Percentiles rank a stretch among this genome's conserved stretches.
These are phyloP conservation scores for Fusarium phyllophilum DNA, from an alignment of 2,329 filamentous ascomycete species.

Conservation along the genomic window DNA sequence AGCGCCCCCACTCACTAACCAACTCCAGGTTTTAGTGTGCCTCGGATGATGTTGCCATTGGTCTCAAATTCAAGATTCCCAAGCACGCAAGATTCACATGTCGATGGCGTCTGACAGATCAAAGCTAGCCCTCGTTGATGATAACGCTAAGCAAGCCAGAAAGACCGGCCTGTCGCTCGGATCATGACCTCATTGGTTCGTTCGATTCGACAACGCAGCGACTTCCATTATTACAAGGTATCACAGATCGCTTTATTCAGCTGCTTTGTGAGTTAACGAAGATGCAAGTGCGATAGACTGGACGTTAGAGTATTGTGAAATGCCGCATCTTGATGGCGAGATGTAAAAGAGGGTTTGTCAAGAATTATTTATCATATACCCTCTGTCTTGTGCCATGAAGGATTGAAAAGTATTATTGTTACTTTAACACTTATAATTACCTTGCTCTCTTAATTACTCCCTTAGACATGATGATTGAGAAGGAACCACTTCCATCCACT, in stretches of 20 bases:
- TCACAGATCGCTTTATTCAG: neutral
- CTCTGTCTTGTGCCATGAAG: neutral
- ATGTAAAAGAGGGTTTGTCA: neutral
- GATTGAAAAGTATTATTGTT: neutral
- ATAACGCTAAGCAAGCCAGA: neutral
- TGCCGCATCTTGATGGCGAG: neutral
- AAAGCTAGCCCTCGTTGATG: neutral
- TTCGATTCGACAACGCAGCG: neutral
- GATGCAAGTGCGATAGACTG: neutral
- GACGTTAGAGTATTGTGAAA: neutral
- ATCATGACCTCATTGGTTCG: neutral
- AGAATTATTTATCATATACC: neutral
- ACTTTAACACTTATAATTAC: neutral
- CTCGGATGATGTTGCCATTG: conserved; percentile 3
- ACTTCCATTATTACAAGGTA: neutral
- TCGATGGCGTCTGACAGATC: neutral
- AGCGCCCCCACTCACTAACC: neutral
- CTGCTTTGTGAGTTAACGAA: neutral
- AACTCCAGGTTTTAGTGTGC: neutral
- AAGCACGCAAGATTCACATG: conserved; percentile 9
- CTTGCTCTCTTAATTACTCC: neutral
- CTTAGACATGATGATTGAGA: neutral
- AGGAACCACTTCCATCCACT: neutral
- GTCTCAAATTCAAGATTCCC: neutral
- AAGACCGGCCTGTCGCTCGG: neutral